These are phyloP conservation scores for Penicillium expansum DNA, from an alignment of 2,329 filamentous ascomycete genomes.

Conservation along the genomic window DNA sequence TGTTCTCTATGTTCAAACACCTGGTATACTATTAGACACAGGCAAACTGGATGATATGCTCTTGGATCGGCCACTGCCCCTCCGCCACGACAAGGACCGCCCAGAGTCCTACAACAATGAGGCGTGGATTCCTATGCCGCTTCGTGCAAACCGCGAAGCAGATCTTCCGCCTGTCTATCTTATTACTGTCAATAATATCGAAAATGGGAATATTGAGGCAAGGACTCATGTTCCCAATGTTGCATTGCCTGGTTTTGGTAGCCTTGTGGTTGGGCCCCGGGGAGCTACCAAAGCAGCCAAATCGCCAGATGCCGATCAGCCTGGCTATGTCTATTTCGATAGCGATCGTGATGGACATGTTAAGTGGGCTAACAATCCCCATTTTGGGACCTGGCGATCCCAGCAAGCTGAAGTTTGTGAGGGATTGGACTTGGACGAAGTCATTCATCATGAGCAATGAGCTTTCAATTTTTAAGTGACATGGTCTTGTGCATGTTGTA, in stretches of 20 bases:
- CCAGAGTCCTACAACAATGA: conserved; percentile 39
- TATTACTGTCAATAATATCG: conserved; percentile 39
- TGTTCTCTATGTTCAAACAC: conserved; percentile 44
- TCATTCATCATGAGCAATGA: conserved; percentile 23
- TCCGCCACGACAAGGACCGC: conserved; percentile 32
- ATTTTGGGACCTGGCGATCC: conserved; percentile 40
- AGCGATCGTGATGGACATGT: conserved; percentile 34
- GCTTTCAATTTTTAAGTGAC: conserved; percentile 1
- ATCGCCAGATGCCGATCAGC: conserved; percentile 11
- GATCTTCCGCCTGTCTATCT: conserved; percentile 37
- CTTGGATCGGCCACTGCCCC: conserved; percentile 34
- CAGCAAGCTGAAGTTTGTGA: conserved; percentile 38
- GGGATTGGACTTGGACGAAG: conserved; percentile 35
- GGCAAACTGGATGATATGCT: conserved; percentile 40
- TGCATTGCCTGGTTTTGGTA: conserved; percentile 33
- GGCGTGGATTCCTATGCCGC: conserved; percentile 39
- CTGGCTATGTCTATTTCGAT: conserved; percentile 44
- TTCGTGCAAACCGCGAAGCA: conserved; percentile 33
- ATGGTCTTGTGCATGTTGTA: conserved; percentile 4
- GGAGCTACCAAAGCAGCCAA: conserved; percentile 10
- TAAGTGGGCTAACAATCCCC: conserved; percentile 33
- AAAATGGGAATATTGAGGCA: conserved; percentile 34
- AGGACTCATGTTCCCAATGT: conserved; percentile 39
- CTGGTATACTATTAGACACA: conserved; percentile 41
- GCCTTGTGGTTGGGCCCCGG: conserved; percentile 31